Percentiles rank a stretch among this genome's conserved stretches.
phyloP scores from a whole-genome alignment of 2,329 filamentous ascomycete genomes.

The Cladophialophora exuberans region DNA sequence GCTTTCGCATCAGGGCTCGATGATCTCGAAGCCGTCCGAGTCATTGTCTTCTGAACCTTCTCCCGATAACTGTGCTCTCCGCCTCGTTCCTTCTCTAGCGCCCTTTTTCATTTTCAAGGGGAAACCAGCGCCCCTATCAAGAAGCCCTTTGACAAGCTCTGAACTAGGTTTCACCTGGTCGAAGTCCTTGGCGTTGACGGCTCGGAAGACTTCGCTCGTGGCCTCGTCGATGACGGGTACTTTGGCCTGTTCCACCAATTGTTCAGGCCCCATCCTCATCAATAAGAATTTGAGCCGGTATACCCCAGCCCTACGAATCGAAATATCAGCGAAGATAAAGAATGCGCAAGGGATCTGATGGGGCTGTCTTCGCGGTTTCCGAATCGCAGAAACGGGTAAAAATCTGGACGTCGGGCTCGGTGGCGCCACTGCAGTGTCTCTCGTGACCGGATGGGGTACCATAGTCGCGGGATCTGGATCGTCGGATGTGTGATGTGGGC shows the following conservation, averaged over 20 bases:
- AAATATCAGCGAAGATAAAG: slow-evolving; percentile 54
- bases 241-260: slow-evolving; percentile 13
- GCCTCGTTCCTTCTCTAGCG: slow-evolving; percentile 29
- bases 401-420: slow-evolving; percentile 27
- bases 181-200: slow-evolving; percentile 36
- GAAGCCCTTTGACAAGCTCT: slow-evolving; percentile 32
- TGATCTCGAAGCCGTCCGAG: slow-evolving; percentile 16
- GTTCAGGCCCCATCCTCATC: slow-evolving; percentile 40
- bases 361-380: slow-evolving; percentile 11
- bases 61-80: slow-evolving; percentile 19
- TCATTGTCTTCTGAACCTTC: slow-evolving; percentile 28
- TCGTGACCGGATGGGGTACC: slow-evolving; percentile 40
- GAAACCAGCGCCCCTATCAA: slow-evolving; percentile 32
- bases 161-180: slow-evolving; percentile 35
- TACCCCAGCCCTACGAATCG: slow-evolving; percentile 48
- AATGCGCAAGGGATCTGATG: slow-evolving; percentile 44
- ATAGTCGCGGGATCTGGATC: slow-evolving; percentile 49
- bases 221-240: slow-evolving; percentile 24
- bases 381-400: slow-evolving; percentile 9
- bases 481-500: slow-evolving; percentile 46
- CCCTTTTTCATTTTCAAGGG: slow-evolving; percentile 35
- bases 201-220: slow-evolving; percentile 30
- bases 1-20: background rate
- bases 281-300: slow-evolving; percentile 51
- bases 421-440: slow-evolving; percentile 4